Evolutionary conservation across 2,329 filamentous ascomycete genomes (phyloP), one percentile per base, ranked within the genome.

Genomic region (Penicillium olsonii): DNA sequence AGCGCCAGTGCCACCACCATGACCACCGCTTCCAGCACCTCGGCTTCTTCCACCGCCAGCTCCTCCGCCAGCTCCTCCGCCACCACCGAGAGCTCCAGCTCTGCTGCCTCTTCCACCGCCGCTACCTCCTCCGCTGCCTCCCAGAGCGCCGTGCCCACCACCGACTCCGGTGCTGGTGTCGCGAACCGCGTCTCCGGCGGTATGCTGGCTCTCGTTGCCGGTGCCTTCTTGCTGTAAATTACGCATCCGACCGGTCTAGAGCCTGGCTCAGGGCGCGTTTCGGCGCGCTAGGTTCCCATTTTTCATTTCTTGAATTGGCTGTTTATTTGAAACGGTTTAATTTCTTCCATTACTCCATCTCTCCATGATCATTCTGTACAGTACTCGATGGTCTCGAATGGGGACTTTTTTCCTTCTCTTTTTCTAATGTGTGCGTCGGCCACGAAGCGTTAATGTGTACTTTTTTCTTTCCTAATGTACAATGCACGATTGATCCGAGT

Each of bases 161-260:
- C 57, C 44, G 68, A 68, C 48, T n/a, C 29, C 29, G 29, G 29
- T n/a, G 64, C 56, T 26, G 68, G 62, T 29, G 57, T 63, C 20
- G 45, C 53, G 37, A 63, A 69, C 59, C 65, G 65, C 33, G 66
- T 69, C 18, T 69, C 70, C 18, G 65, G 65, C 39, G 62, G 66
- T 39, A 54, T 73, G 58, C 39, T 72, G 45, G 70, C 68, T 37
- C 45, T 69, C 42, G 65, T 68, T 18, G 57, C 69, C 35, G 71
- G 64, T 51, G 62, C 60, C 22, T 50, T 69, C 26, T 48, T 72
- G 44, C 40, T 73, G 54, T 74, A 70, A 65, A 55, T 45, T 48
- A 14, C 26, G 15, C 27, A 43, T 48, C 17, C 41, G 2, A 19
- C 38, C 20, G 17, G 20, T 34, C 37, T 15, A 27, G 38, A 43